Conservation (phyloP, 169 alveolate genomes). For the Theileria parva region DNA sequence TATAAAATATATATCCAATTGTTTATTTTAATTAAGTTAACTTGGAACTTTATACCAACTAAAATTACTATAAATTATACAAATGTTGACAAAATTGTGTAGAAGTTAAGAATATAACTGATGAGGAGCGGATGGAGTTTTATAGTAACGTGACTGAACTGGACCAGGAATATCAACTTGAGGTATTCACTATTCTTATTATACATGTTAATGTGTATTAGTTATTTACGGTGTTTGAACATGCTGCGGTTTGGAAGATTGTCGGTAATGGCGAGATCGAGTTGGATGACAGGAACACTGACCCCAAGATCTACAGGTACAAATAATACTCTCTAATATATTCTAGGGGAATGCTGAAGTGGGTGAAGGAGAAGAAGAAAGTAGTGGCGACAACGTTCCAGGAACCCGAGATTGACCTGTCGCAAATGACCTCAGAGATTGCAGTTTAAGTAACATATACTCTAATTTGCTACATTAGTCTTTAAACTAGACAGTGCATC, state of each 20-base stretch:
- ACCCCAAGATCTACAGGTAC: slow-evolving; percentile 77
- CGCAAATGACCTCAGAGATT: neutral
- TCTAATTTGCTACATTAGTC: neutral
- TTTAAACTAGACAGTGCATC: neutral
- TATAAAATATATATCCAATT: no score
- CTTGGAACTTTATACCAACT: no score
- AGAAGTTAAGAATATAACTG: slow-evolving; percentile 23
- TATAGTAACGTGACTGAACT: slow-evolving; percentile 33
- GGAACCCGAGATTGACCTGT: slow-evolving; percentile 4
- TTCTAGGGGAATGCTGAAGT: slow-evolving; percentile 48
- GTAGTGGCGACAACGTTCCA: neutral
- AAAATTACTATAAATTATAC: neutral
- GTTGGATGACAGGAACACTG: slow-evolving; percentile 74
- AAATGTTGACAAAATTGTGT: neutral
- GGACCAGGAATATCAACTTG: slow-evolving; percentile 49
- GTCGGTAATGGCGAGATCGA: slow-evolving; percentile 79
- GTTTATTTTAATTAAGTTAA: no score
- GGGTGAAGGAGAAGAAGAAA: slow-evolving; percentile 31
- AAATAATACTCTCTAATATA: neutral
- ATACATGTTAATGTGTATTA: neutral
- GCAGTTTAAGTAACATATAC: neutral
- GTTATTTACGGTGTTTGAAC: slow-evolving; percentile 73
- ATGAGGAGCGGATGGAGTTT: slow-evolving; percentile 55
- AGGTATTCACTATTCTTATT: neutral
- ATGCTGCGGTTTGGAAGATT: slow-evolving; percentile 76